phyloP scores from a whole-genome alignment of 441 rosid species.

The Gossypium schwendimanii region DNA sequence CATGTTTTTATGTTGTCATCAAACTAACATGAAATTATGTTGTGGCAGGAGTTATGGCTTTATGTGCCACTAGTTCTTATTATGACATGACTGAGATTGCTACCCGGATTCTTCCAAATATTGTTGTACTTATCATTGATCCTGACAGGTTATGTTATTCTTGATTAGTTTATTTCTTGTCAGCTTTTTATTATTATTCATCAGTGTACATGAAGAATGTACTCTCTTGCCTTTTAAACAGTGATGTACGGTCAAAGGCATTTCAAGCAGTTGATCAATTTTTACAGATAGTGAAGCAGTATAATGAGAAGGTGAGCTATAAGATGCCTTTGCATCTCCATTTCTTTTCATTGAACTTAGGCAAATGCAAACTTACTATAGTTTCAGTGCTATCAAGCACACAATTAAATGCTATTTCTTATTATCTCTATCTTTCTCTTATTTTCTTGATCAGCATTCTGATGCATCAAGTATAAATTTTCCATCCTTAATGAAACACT shows the following conservation, averaged over 20 bases:
- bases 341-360: not conserved
- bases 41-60: constrained; percentile 85
- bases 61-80: constrained; percentile 88
- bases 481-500: not conserved
- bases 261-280: constrained; percentile 95
- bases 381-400: not conserved
- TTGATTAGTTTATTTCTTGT: not conserved
- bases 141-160: constrained; percentile 65
- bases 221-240: constrained; percentile 26
- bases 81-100: constrained; percentile 88
- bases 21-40: constrained; percentile 6
- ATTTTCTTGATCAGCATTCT: not conserved
- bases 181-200: constrained; percentile 8
- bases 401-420: not conserved
- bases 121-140: constrained; percentile 85
- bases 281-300: constrained; percentile 79
- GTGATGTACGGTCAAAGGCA: constrained; percentile 91
- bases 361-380: not conserved
- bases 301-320: constrained; percentile 66
- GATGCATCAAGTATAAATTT: not conserved
- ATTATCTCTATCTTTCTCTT: not conserved
- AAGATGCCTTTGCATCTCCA: constrained; percentile 2
- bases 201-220: not conserved
- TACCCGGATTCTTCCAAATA: constrained; percentile 83
- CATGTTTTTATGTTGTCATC: constrained; percentile 6